Conservation (phyloP, 768 basidiomycete genomes). For the Boletus tomentosulus region DNA sequence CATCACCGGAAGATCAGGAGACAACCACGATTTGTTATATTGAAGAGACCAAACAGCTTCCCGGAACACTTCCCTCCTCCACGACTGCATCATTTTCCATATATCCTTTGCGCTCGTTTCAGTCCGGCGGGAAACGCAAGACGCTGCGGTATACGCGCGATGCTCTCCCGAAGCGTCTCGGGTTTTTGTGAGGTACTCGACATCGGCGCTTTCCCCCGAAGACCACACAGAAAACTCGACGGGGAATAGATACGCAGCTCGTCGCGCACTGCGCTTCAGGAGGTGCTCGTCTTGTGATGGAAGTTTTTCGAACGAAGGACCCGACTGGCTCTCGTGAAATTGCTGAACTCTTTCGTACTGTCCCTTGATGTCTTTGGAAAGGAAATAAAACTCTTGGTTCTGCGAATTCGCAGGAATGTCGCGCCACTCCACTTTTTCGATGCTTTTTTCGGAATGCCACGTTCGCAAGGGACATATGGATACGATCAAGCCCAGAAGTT, state of each 20-base stretch:
- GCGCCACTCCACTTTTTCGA: conserved; percentile 35
- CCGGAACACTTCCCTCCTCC: background rate
- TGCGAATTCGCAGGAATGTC: conserved; percentile 23
- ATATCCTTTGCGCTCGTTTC: background rate
- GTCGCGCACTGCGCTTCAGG: conserved; percentile 10
- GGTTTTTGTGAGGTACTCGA: conserved; percentile 5
- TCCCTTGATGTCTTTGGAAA: conserved; percentile 25
- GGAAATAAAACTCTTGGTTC: conserved; percentile 23
- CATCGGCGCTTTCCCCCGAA: background rate
- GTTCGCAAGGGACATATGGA: conserved; percentile 30
- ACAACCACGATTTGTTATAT: conserved; percentile 26
- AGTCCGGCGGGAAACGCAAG: conserved; percentile 1
- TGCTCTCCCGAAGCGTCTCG: background rate
- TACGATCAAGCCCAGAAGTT: conserved; percentile 31
- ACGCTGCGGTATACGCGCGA: conserved; percentile 10
- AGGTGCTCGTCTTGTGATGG: conserved; percentile 3
- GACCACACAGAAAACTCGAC: background rate
- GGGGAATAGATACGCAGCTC: conserved; percentile 1
- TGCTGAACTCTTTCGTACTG: conserved; percentile 15
- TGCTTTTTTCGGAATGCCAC: conserved; percentile 37
- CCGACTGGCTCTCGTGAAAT: background rate
- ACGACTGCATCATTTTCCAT: conserved; percentile 5
- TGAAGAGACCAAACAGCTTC: conserved; percentile 1
- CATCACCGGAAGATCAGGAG: conserved; percentile 8
- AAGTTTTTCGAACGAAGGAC: background rate